Base-by-base conservation (phyloP, 1,284 basidiomycete species). In the Trichosporon faecale region DNA sequence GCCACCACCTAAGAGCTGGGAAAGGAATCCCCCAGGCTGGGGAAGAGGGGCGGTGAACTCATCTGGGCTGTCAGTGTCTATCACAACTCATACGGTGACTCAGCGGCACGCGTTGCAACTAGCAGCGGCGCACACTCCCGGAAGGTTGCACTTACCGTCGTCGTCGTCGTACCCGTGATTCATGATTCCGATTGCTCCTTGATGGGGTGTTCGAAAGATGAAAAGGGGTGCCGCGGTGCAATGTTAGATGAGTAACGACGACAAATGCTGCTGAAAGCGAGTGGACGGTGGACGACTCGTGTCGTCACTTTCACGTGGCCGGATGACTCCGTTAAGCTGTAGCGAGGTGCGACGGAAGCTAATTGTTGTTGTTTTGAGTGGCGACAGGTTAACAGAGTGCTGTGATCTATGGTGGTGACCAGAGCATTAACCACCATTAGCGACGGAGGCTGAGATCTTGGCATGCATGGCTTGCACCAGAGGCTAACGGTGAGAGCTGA, bases 161-260 rank as follows among this genome's bases (percentile, higher is more conserved):
- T 80, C 77, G 66, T 80, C 79, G 73, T 81, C 80, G 73, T 79
- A 80, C 8, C 82, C 82, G 80, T 82, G 80, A 66, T 83, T 82
- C 82, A 83, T 83, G 33, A 27, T 77, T 72, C 14, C 23, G 8
- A 16, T 2, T 44, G 9, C 23, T 52, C 49, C 49, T 25, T 6
- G 25, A 11, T 21, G 35, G 25, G 60, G 27, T 61, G 31, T 44
- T 14, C 21, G 63, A 29, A 23, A 37, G 21, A 11, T 18, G 35
- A 11, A 11, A 37, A 29, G 3, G 55, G 2, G 11, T 37, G 21
- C 27, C n/a, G 31, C 14, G 21, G 49, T 16, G 25, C 6, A 29
- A 31, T 14, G 7, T 3, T 9, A 31, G 64, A 23, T 49, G 64
- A 65, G 27, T 27, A 23, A 21, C 18, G 16, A 31, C 4, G 27